phyloP scores from a whole-genome alignment of 768 basidiomycete species.

The Collybia nuda region DNA sequence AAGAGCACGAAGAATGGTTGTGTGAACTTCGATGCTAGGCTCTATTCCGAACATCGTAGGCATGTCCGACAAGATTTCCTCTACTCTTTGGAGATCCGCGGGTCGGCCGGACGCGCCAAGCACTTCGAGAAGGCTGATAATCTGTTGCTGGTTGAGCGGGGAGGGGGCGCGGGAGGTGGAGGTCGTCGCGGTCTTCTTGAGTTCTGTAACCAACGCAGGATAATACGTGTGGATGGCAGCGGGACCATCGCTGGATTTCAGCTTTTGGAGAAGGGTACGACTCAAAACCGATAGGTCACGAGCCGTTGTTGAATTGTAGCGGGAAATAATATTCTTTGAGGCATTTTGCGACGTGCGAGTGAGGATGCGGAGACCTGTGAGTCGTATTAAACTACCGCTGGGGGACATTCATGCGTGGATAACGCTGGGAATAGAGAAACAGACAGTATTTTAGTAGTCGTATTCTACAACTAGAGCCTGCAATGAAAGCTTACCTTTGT shows the following conservation, averaged over 20 bases:
- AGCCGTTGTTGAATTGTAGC: constrained; percentile 8
- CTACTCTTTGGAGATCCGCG: constrained; percentile 53
- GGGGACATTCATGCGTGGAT: constrained; percentile 65
- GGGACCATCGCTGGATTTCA: constrained; percentile 22
- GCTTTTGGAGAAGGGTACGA: constrained; percentile 18
- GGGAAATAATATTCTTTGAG: constrained; percentile 14
- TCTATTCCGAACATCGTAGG: constrained; percentile 43
- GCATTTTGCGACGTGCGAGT: constrained; percentile 11
- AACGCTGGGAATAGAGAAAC: constrained; percentile 11
- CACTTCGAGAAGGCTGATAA: constrained; percentile 38
- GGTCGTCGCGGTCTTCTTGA: constrained; percentile 11
- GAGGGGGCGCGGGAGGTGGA: constrained; percentile 17
- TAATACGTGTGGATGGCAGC: constrained; percentile 37
- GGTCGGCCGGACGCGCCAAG: constrained; percentile 53
- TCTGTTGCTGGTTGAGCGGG: constrained; percentile 28
- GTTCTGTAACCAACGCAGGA: constrained; percentile 20
- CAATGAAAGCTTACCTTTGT: constrained; percentile 5
- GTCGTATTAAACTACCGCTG: constrained; percentile 40
- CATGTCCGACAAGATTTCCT: constrained; percentile 51
- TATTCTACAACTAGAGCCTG: not conserved
- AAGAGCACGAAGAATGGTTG: constrained; percentile 48
- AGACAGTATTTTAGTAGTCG: not conserved
- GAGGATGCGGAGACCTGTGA: constrained; percentile 25
- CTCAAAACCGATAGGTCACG: constrained; percentile 9
- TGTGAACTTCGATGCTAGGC: constrained; percentile 47